These are phyloP conservation scores for Lecanoromycetidae sp. DNA, from an alignment of 2,329 filamentous ascomycete genomes.

Conservation along the genomic window DNA sequence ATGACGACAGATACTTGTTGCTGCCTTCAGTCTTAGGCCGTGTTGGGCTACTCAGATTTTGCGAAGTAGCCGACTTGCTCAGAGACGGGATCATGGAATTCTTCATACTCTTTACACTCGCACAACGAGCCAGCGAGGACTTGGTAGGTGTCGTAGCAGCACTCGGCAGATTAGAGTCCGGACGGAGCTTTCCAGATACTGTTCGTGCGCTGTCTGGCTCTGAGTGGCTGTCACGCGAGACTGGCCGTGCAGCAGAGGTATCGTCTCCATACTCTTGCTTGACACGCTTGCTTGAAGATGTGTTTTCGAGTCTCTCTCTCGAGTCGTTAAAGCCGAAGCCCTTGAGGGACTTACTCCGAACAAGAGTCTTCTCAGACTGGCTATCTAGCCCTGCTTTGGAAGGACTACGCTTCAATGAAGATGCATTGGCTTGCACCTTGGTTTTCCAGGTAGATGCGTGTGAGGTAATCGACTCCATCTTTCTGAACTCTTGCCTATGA, in stretches of 20 bases:
- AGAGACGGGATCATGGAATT: conserved; percentile 44
- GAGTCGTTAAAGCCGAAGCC: conserved; percentile 12
- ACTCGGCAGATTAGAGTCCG: conserved; percentile 26
- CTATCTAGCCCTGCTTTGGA: conserved; percentile 50
- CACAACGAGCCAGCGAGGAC: conserved; percentile 52
- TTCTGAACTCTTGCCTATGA: conserved; percentile 82
- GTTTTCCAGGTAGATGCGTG: conserved; percentile 69
- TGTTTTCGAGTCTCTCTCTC: conserved; percentile 19
- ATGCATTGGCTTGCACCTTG: conserved; percentile 34
- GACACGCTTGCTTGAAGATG: conserved; percentile 16
- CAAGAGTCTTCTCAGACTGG: conserved; percentile 40
- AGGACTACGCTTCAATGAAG: conserved; percentile 39
- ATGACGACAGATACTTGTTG: conserved; percentile 16
- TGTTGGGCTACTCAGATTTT: conserved; percentile 39
- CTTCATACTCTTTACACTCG: conserved; percentile 43
- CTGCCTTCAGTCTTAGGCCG: conserved; percentile 24
- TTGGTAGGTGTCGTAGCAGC: conserved; percentile 68
- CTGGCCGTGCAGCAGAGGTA: conserved; percentile 28
- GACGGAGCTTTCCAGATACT: conserved; percentile 19
- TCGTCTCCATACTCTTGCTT: conserved; percentile 14
- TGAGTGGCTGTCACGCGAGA: conserved; percentile 35
- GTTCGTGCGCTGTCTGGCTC: conserved; percentile 8
- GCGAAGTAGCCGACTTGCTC: conserved; percentile 40
- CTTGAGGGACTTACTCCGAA: conserved; percentile 26
- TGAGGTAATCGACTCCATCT: conserved; percentile 91